Percentiles rank a stretch among this genome's conserved stretches.
Evolutionary conservation across 139 green algal species (phyloP).

Genomic region (Chlorella vulgaris): DNA sequence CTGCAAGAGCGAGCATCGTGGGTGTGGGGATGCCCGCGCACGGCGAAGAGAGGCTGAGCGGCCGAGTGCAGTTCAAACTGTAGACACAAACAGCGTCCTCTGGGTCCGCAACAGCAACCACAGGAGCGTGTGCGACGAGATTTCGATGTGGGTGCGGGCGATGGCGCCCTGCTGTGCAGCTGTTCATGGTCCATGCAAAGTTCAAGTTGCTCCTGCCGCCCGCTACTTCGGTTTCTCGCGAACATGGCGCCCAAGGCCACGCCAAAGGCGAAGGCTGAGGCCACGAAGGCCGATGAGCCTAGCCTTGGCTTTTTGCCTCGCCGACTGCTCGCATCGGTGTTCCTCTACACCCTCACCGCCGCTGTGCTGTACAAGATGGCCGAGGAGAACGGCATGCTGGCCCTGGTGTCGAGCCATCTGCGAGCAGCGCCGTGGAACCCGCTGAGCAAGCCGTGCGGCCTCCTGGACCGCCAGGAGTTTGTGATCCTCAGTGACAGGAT

Average conservation of each 20-base stretch:
- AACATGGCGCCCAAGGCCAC: not conserved
- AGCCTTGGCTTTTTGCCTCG: not conserved
- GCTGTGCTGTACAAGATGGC: conserved; percentile 2
- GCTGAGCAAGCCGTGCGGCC: conserved; percentile 35
- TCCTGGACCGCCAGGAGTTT: conserved; percentile 43
- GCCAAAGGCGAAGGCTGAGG: not conserved
- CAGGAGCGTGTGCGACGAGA: too few species aligned
- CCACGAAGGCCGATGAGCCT: not conserved
- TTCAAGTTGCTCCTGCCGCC: too few species aligned
- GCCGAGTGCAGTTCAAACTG: too few species aligned
- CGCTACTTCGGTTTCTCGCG: not conserved
- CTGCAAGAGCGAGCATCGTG: not conserved
- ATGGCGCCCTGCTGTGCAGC: too few species aligned
- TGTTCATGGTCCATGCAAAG: too few species aligned
- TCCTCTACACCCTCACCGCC: conserved; percentile 11
- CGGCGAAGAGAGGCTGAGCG: too few species aligned
- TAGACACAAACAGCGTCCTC: too few species aligned
- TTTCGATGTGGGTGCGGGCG: too few species aligned
- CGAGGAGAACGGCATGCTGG: not conserved
- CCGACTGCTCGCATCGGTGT: not conserved
- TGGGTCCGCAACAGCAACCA: too few species aligned
- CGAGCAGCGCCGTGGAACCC: conserved; percentile 3
- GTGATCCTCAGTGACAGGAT: conserved; percentile 37
- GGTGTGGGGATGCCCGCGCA: not conserved
- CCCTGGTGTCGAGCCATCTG: conserved; percentile 5